Evolutionary conservation across 768 basidiomycete species (phyloP).

Genomic region (Tulasnella sp.): DNA sequence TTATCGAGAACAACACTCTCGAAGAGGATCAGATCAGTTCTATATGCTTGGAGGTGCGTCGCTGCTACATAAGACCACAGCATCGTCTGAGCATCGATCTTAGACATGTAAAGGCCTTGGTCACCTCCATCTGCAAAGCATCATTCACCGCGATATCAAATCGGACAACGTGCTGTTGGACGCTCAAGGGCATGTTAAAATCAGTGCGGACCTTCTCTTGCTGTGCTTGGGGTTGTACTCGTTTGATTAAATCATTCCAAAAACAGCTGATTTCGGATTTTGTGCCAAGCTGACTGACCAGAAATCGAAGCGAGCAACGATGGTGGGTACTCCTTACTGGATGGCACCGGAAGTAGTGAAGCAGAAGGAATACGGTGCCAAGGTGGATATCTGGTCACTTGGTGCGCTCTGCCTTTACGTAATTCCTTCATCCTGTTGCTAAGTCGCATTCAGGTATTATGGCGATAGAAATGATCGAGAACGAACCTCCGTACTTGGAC

Average conservation of each 20-base stretch:
- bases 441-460: conserved; percentile 46
- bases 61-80: background rate
- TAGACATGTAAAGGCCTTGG: conserved; percentile 92
- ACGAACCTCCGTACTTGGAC: conserved; percentile 90
- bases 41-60: conserved; percentile 76
- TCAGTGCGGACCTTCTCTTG: conserved; percentile 52
- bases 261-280: conserved; percentile 86
- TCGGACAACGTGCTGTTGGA: conserved; percentile 93
- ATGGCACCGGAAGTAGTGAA: conserved; percentile 99
- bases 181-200: conserved; percentile 86
- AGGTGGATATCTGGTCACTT: conserved; percentile 93
- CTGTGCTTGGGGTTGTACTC: background rate
- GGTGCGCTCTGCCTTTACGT: conserved; percentile 24
- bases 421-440: background rate
- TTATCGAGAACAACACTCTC: conserved; percentile 92
- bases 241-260: background rate
- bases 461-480: conserved; percentile 99
- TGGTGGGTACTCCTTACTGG: conserved; percentile 99
- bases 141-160: conserved; percentile 96
- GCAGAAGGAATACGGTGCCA: conserved; percentile 93
- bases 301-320: conserved; percentile 93
- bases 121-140: conserved; percentile 84
- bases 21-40: conserved; percentile 92
- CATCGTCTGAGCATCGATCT: background rate
- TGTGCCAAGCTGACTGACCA: conserved; percentile 93